A percentile compares a stretch with the other conserved stretches of the same genome.
These are phyloP conservation scores for Rosellinia necatrix DNA, from an alignment of 2,329 filamentous ascomycete genomes.

Conservation along the genomic window DNA sequence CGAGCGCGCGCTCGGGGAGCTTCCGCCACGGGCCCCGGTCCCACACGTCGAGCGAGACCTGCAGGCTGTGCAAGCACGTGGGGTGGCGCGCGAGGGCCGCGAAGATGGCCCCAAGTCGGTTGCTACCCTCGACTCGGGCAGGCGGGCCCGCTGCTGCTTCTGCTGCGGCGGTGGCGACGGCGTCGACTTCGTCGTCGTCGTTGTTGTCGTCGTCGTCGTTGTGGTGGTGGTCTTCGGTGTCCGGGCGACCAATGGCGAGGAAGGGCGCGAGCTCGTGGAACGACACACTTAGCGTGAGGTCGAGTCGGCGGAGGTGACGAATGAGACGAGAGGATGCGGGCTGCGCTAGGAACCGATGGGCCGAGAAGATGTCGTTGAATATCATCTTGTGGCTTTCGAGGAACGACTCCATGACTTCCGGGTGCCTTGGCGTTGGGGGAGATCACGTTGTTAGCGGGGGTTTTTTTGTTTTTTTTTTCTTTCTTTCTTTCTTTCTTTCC, in stretches of 20 bases:
- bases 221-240: slow-evolving; percentile 12
- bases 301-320: slow-evolving; percentile 35
- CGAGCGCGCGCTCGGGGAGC: slow-evolving; percentile 35
- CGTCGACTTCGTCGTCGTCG: no score
- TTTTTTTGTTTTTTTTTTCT: not conserved
- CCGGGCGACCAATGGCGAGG: slow-evolving; percentile 20
- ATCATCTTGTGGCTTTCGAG: slow-evolving; percentile 39
- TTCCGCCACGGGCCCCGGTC: slow-evolving; percentile 40
- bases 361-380: slow-evolving; percentile 39
- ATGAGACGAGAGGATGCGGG: slow-evolving; percentile 31
- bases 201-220: not conserved
- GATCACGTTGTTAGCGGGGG: slow-evolving; percentile 10
- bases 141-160: no score
- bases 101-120: slow-evolving; percentile 23
- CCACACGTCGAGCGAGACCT: slow-evolving; percentile 39
- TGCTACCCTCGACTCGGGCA: no score
- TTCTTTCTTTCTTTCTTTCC: not conserved
- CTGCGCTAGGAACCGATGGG: slow-evolving; percentile 37
- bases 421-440: slow-evolving; percentile 32
- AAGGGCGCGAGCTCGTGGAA: slow-evolving; percentile 37
- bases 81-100: slow-evolving; percentile 21
- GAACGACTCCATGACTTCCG: slow-evolving; percentile 40
- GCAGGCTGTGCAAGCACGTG: slow-evolving; percentile 36
- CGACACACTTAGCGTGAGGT: slow-evolving; percentile 36
- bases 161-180: no score